Conservation (phyloP, 176 grass and related monocot genomes). For the Tillandsia fasciculata region DNA sequence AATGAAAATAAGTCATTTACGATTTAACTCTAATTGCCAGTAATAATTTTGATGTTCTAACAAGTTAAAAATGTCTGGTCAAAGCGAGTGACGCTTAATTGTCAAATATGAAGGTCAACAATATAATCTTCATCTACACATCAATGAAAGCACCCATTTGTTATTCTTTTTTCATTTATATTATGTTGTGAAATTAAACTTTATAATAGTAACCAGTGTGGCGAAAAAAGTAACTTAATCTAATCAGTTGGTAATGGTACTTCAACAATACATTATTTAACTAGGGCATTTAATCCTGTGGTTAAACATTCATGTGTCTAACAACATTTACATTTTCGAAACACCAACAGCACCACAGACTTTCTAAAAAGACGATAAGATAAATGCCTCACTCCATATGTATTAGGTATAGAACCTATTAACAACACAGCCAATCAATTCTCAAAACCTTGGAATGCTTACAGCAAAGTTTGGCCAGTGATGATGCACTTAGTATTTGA, state of each 20-base stretch:
- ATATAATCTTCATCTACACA: no score
- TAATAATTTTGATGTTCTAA: no score
- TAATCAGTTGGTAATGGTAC: background rate
- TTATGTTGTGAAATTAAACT: no score
- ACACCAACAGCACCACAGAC: background rate
- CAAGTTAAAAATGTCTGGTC: no score
- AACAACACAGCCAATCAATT: background rate
- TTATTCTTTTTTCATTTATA: no score
- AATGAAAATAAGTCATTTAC: no score
- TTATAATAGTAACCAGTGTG: no score
- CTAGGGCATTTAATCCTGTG: background rate
- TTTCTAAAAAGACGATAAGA: background rate
- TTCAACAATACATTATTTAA: background rate
- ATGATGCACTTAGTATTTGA: background rate
- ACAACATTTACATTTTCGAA: background rate
- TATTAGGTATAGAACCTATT: background rate
- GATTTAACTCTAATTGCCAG: no score
- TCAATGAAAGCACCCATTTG: no score
- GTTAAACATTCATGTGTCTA: background rate
- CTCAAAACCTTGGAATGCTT: background rate
- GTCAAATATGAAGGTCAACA: no score
- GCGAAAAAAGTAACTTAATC: background rate
- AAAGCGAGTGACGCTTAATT: no score
- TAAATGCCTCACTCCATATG: background rate
- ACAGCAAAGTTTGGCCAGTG: background rate